Evolutionary conservation across 768 basidiomycete genomes (phyloP).

Genomic region (Leucocoprinus birnbaumii): DNA sequence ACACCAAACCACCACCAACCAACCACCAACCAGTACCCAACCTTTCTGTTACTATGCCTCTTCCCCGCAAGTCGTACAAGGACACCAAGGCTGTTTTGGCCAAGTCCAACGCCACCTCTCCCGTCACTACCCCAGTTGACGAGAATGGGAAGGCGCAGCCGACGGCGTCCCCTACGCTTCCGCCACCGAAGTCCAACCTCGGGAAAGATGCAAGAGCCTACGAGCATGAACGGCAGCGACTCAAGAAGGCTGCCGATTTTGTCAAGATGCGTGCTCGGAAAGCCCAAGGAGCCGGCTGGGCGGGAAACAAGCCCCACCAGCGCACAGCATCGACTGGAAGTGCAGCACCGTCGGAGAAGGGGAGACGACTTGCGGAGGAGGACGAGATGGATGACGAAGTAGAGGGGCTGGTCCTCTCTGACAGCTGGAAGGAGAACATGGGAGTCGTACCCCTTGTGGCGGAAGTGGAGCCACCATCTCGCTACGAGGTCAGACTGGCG

Average conservation of each 20-base stretch:
- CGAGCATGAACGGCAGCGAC: conserved; percentile 16
- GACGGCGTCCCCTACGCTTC: neutral
- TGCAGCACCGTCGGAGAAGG: conserved; percentile 2
- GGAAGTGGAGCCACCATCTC: conserved; percentile 5
- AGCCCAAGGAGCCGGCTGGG: conserved; percentile 9
- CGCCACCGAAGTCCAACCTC: neutral
- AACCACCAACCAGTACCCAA: neutral
- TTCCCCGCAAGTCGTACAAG: conserved; percentile 7
- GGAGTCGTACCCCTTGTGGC: neutral
- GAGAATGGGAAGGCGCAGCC: neutral
- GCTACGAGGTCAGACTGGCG: conserved; percentile 15
- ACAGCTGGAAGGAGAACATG: conserved; percentile 7
- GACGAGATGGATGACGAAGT: conserved; percentile 6
- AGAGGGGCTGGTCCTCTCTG: conserved; percentile 14
- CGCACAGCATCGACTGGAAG: conserved; percentile 1
- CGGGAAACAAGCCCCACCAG: neutral
- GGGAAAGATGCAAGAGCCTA: conserved; percentile 13
- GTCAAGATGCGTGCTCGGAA: conserved; percentile 16
- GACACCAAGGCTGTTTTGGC: neutral
- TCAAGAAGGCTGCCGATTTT: conserved; percentile 16
- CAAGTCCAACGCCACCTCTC: neutral
- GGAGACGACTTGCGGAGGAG: conserved; percentile 6
- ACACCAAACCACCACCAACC: neutral
- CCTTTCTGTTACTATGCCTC: conserved; percentile 3
- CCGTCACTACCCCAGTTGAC: neutral